Evolutionary conservation across 192 early-diverging fungal genomes (phyloP), one percentile per base, ranked within the genome.

Genomic region (Rhizoclosmatium sp.): DNA sequence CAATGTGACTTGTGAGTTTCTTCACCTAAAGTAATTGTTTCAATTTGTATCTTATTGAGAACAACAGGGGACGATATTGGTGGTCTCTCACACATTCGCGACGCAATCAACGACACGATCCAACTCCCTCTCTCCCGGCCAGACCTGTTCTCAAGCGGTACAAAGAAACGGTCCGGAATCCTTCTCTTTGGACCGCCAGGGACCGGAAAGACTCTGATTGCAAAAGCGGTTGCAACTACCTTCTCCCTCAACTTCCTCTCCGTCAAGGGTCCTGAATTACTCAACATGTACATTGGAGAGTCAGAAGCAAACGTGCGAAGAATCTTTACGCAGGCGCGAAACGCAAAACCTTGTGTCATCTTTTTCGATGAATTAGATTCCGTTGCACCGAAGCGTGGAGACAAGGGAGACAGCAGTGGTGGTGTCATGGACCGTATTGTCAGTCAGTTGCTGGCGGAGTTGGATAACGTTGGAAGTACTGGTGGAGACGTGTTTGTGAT

Each of bases 351-450:
- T 1, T 99, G 97, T 80, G 96, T 99, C 2, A 95, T 99, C 47
- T 99, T 99, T 82, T 99, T 99, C 81, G 98, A 99, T 78, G 98
- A 99, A 80, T 81, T 99, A 81, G 98, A 99, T 87, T 97, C 96
- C 2, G 93, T 99, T 10, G 98, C 97, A 4, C 97, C 97, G 3
- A 97, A 98, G 86, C 90, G 98, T 73, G 98, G 98, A 19, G 95
- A 97, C 73, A 97, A 98, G 82, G 98, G 98, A 14, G 97, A 99
- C 72, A 62, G 59, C 47, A 95, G 94, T 19, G 98, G 98, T 16
- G 98, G 98, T 54, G 98, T 99, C 40, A 99, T 99, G 98, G 98
- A 99, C 82, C 93, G 98, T 73, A 99, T 99, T 82, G 97, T 99
- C 41, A 92, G 91, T 78, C 98, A 99, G 85, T 81, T 99, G 47